phyloP scores from a whole-genome alignment of 2,329 filamentous ascomycete species.

The Chaetomiaceae sp. region DNA sequence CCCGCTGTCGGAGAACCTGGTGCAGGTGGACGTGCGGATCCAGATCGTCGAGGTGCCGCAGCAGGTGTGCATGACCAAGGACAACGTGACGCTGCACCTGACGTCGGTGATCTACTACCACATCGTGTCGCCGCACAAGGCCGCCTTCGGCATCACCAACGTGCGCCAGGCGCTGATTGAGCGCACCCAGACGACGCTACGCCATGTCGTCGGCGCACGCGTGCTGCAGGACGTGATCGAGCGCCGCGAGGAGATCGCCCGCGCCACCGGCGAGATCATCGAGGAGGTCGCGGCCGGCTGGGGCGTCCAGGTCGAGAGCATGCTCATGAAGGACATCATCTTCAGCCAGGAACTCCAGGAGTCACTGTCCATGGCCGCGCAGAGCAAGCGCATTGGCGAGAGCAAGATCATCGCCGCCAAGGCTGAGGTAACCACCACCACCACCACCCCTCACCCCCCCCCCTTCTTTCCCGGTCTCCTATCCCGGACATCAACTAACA shows the following conservation, averaged over 20 bases:
- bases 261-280: conserved; percentile 94
- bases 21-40: conserved; percentile 97
- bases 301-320: conserved; percentile 94
- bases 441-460: background rate
- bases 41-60: conserved; percentile 94
- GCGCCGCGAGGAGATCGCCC: conserved; percentile 92
- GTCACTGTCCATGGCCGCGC: conserved; percentile 93
- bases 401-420: conserved; percentile 97
- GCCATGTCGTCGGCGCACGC: conserved; percentile 91
- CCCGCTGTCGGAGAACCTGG: conserved; percentile 81
- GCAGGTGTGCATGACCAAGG: conserved; percentile 99
- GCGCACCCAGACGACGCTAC: conserved; percentile 94
- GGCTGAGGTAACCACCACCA: conserved; percentile 53
- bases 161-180: conserved; percentile 94
- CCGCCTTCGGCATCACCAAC: conserved; percentile 92
- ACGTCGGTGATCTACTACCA: conserved; percentile 99
- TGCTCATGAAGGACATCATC: conserved; percentile 99
- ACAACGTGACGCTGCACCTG: conserved; percentile 90
- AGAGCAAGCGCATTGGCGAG: conserved; percentile 97
- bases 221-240: conserved; percentile 98
- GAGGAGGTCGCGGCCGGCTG: conserved; percentile 90
- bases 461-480: background rate
- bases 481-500: background rate
- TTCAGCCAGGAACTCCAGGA: conserved; percentile 95
- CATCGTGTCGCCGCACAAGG: conserved; percentile 91